phyloP scores from a whole-genome alignment of 2,329 filamentous ascomycete genomes.

The Aspergillus sp. region DNA sequence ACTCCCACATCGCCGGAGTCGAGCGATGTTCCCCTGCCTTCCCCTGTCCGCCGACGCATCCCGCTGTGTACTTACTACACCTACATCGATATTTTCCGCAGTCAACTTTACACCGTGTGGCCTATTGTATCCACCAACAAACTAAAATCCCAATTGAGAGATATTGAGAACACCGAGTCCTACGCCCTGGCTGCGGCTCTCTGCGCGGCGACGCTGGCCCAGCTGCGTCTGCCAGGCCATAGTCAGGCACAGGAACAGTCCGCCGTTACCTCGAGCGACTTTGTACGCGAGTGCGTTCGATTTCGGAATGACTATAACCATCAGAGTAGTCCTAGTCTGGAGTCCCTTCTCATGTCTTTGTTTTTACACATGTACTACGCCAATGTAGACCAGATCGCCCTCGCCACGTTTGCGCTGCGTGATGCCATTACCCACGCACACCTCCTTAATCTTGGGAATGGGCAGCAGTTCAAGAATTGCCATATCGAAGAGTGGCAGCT shows the following conservation, averaged over 20 bases:
- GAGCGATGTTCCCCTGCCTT: neutral
- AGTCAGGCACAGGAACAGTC: neutral
- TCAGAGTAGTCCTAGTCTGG: neutral
- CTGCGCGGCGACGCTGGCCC: conserved; percentile 10
- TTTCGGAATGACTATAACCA: neutral
- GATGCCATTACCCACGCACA: conserved; percentile 10
- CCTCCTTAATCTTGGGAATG: neutral
- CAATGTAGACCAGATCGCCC: conserved; percentile 6
- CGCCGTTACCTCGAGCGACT: neutral
- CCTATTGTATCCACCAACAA: conserved; percentile 8
- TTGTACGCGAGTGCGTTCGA: conserved; percentile 7
- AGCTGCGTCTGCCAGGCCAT: conserved; percentile 4
- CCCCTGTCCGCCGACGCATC: neutral
- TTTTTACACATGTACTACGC: conserved; percentile 13
- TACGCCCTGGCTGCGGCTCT: conserved; percentile 9
- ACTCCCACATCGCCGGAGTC: neutral
- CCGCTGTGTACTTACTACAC: conserved; percentile 8
- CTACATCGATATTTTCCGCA: conserved; percentile 12
- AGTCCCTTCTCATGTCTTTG: conserved; percentile 7
- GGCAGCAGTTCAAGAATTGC: neutral
- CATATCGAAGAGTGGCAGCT: conserved; percentile 1
- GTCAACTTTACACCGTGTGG: conserved; percentile 10
- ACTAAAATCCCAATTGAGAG: neutral
- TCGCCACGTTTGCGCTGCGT: conserved; percentile 9
- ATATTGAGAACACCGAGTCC: neutral